Percentiles rank a stretch among this genome's conserved stretches.
Conservation (phyloP, 2,329 filamentous ascomycete genomes). For the Trichoderma atrobrunneum region DNA sequence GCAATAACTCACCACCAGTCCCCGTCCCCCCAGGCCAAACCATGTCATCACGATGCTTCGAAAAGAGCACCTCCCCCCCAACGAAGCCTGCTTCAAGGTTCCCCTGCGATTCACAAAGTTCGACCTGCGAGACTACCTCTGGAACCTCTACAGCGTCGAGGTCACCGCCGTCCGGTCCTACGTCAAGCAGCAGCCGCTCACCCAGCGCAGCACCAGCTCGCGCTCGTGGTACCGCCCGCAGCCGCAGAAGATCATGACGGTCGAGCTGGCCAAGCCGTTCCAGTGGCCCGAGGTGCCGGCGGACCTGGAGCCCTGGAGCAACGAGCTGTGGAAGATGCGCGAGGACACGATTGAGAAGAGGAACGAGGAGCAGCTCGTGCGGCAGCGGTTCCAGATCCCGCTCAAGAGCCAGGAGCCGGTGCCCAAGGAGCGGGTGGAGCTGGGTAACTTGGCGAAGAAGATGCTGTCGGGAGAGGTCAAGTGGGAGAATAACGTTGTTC, state of each 20-base stretch:
- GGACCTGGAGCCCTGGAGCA: slow-evolving; percentile 63
- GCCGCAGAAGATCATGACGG: slow-evolving; percentile 87
- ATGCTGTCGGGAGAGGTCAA: slow-evolving; percentile 58
- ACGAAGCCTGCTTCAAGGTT: slow-evolving; percentile 85
- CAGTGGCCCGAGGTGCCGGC: slow-evolving; percentile 74
- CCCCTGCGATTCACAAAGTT: slow-evolving; percentile 94
- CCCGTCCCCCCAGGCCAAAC: slow-evolving; percentile 64
- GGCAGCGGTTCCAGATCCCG: slow-evolving; percentile 36
- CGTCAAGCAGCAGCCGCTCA: slow-evolving; percentile 62
- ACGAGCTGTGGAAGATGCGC: slow-evolving; percentile 54
- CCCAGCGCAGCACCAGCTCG: slow-evolving; percentile 48
- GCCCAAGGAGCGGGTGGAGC: slow-evolving; percentile 40
- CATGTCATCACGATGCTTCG: slow-evolving; percentile 77
- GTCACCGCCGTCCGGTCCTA: slow-evolving; percentile 71
- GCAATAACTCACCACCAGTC: not conserved
- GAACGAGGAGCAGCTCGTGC: slow-evolving; percentile 34
- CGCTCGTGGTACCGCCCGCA: slow-evolving; percentile 67
- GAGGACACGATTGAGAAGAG: slow-evolving; percentile 46
- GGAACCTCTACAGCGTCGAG: slow-evolving; percentile 76
- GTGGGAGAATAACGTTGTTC: slow-evolving; percentile 53
- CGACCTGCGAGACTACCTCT: slow-evolving; percentile 92
- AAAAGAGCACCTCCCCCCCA: slow-evolving; percentile 68
- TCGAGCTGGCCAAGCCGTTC: slow-evolving; percentile 84
- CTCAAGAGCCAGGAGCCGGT: slow-evolving; percentile 42
- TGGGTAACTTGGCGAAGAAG: slow-evolving; percentile 63